Evolutionary conservation across 495 filamentous ascomycete genomes (phyloP).

Genomic region (Lophium mytilinum): DNA sequence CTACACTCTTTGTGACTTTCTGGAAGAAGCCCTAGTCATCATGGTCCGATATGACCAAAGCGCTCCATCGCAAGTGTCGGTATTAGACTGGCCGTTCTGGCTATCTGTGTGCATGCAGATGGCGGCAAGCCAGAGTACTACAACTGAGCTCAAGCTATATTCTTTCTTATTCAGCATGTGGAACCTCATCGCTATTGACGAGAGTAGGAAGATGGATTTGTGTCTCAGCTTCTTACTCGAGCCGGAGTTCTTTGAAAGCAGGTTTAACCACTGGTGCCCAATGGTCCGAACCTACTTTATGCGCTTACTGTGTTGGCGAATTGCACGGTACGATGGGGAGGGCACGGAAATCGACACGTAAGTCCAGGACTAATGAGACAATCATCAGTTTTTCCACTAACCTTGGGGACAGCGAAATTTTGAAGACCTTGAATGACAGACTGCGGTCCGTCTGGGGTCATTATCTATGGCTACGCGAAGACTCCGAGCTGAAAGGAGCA

Average conservation of each 20-base stretch:
- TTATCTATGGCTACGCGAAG: conserved; percentile 65
- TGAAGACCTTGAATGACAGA: conserved; percentile 58
- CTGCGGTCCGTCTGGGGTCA: conserved; percentile 69
- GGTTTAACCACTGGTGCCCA: conserved; percentile 96
- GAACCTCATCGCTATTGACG: conserved; percentile 61
- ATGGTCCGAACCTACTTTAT: conserved; percentile 97
- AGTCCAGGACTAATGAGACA: conserved; percentile 33
- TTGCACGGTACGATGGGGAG: conserved; percentile 69
- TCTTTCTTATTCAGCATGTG: conserved; percentile 79
- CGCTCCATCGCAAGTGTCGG: conserved; percentile 32
- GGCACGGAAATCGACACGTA: conserved; percentile 62
- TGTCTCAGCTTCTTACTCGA: conserved; percentile 77
- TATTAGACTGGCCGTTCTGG: conserved; percentile 85
- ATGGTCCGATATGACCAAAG: conserved; percentile 49
- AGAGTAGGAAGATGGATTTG: conserved; percentile 59
- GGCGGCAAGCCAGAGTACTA: conserved; percentile 80
- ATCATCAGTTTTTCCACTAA: background rate
- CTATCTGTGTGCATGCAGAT: conserved; percentile 74
- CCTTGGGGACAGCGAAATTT: conserved; percentile 46
- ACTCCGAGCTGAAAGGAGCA: conserved; percentile 46
- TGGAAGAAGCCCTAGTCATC: conserved; percentile 68
- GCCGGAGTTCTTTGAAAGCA: conserved; percentile 66
- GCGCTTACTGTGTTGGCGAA: conserved; percentile 85
- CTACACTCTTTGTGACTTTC: conserved; percentile 85
- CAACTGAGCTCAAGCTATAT: conserved; percentile 85